Percentiles rank a stretch among this genome's conserved stretches.
Evolutionary conservation across 495 filamentous ascomycete species (phyloP).

Genomic region (Tuber indicum): DNA sequence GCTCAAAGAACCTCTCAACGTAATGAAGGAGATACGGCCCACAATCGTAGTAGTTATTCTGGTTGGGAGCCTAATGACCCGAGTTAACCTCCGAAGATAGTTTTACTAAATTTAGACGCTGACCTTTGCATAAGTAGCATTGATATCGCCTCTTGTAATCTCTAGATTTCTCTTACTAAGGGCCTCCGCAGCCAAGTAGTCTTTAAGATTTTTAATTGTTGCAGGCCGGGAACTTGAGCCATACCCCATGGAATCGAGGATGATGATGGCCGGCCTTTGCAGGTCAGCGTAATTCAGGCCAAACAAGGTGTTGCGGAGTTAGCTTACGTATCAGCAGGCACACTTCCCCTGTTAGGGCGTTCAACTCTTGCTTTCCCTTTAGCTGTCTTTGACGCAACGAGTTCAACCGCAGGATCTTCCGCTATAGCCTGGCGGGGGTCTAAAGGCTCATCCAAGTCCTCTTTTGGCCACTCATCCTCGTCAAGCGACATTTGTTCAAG

Average conservation of each 20-base stretch:
- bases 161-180: conserved; percentile 59
- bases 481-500: conserved; percentile 29
- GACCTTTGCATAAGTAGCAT: conserved; percentile 38
- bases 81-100: conserved; percentile 14
- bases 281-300: conserved; percentile 14
- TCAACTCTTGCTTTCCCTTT: conserved; percentile 20
- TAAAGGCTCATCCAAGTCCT: conserved; percentile 7
- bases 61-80: conserved; percentile 51
- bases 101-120: background rate
- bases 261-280: conserved; percentile 64
- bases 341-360: conserved; percentile 32
- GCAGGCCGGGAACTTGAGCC: conserved; percentile 48
- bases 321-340: conserved; percentile 42
- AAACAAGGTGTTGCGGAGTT: conserved; percentile 6
- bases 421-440: conserved; percentile 14
- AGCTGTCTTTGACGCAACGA: conserved; percentile 15
- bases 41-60: conserved; percentile 83
- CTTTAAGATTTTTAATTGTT: conserved; percentile 60
- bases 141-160: conserved; percentile 55
- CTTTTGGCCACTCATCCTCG: conserved; percentile 20
- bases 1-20: conserved; percentile 60
- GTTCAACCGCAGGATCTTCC: conserved; percentile 8
- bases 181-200: conserved; percentile 71
- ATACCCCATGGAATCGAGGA: conserved; percentile 73
- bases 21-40: conserved; percentile 81